These are phyloP conservation scores for Schizosaccharomyces versatilis DNA, from an alignment of 1,139 yeast genomes.

Conservation along the genomic window DNA sequence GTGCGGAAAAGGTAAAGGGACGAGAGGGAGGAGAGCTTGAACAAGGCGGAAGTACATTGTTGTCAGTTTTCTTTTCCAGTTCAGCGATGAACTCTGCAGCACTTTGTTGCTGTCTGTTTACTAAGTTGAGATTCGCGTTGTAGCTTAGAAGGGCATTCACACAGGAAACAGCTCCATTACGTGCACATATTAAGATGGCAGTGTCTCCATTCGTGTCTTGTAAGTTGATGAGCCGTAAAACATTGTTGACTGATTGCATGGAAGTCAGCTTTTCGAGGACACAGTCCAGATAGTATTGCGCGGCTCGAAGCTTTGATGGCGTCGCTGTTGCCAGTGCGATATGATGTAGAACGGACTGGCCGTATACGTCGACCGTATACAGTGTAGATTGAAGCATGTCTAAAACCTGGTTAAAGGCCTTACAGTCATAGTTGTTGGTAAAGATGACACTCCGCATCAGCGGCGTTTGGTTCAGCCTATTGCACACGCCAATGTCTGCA, in stretches of 20 bases:
- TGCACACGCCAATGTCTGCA: constrained; percentile 46
- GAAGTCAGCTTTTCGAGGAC: constrained; percentile 66
- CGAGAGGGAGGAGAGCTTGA: not conserved
- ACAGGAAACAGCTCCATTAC: constrained; percentile 54
- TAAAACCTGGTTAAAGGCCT: constrained; percentile 50
- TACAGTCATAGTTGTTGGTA: constrained; percentile 61
- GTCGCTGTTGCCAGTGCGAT: constrained; percentile 55
- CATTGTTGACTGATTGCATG: constrained; percentile 34
- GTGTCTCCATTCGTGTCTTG: constrained; percentile 79
- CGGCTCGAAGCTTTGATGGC: constrained; percentile 45
- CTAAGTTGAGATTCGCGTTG: constrained; percentile 49
- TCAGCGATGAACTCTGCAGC: constrained; percentile 49
- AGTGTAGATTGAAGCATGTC: constrained; percentile 59
- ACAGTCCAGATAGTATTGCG: constrained; percentile 58
- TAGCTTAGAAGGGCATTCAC: constrained; percentile 50
- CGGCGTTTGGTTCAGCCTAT: constrained; percentile 75
- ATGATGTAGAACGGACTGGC: constrained; percentile 76
- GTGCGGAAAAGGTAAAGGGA: constrained; percentile 9
- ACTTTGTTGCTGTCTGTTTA: constrained; percentile 51
- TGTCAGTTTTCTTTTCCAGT: constrained; percentile 17
- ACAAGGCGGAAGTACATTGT: too few species aligned
- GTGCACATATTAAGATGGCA: constrained; percentile 63
- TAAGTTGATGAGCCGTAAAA: constrained; percentile 55
- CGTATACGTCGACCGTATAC: constrained; percentile 47
- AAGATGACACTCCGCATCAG: constrained; percentile 72